Evolutionary conservation across 2,329 filamentous ascomycete species (phyloP), one percentile per base, ranked within the genome.

Genomic region (Podosphaera xanthii): DNA sequence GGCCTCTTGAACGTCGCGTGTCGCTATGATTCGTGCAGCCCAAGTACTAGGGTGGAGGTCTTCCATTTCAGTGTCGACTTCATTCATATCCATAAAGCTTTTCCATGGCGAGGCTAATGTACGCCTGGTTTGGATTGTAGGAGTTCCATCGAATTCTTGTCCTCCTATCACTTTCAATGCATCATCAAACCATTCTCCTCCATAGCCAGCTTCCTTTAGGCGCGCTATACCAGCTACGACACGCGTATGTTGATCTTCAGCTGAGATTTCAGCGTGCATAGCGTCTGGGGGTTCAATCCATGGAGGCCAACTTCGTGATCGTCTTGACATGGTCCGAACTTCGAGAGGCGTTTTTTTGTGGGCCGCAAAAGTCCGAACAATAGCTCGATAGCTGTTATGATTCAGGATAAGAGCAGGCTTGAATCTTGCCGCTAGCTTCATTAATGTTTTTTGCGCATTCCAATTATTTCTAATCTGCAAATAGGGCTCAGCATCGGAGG

Each of bases 1-100:
- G 3, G 81, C 81, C 65, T 84, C 81, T 60, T 77, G 73, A 0
- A 76, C 71, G 64, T 83, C 81, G 33, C 81, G 74, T 4, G 81
- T 83, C 0, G 80, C 75, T 61, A 72, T 73, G 48, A 84, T 74
- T 35, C 73, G 75, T 60, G 77, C 76, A 42, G 77, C 77, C 80
- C 81, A 84, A 4, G 60, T 5, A 1, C 38, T 59, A 9, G 58
- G 49, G 12, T 54, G 30, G n/a, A 57, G 14, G 5, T 38, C 30
- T 10, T 59, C 38, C 3, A 61, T 62, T 3, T 30, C 7, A 46
- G 22, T 22, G 8, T 54, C 4, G n/a, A 14, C 40, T 44, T 44
- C 40, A 44, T 44, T 14, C 5, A 44, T 44, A 12, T 44, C 2
- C n/a, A 7, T 7, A 7, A 12, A 7, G n/a, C n/a, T 12, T 33